These are phyloP conservation scores for Magnusiomyces suaveolens DNA, from an alignment of 1,139 yeast genomes.

Conservation along the genomic window DNA sequence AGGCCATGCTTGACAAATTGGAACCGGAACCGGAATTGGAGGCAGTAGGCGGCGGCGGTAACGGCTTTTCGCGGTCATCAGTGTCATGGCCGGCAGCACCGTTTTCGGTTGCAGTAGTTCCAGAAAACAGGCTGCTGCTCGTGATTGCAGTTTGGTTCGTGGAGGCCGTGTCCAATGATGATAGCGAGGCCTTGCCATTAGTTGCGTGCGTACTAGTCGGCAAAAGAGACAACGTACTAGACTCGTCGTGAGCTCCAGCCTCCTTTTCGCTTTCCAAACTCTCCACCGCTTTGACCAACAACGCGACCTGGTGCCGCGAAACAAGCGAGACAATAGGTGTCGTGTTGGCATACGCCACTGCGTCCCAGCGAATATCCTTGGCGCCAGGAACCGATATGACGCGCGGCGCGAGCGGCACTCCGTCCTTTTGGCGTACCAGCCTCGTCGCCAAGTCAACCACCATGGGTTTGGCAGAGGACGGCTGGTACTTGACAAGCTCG, in stretches of 20 bases:
- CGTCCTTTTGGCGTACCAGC: constrained; percentile 18
- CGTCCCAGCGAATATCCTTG: constrained; percentile 7
- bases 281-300: constrained; percentile 9
- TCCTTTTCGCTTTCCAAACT: not conserved
- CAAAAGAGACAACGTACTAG: too few relatives aligned
- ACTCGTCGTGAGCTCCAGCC: too few relatives aligned
- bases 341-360: constrained; percentile 11
- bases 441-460: constrained; percentile 22
- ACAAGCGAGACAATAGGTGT: constrained; percentile 7
- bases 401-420: constrained; percentile 24
- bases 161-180: not conserved
- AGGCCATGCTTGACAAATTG: not conserved
- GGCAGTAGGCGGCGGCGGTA: constrained; percentile 4
- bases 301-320: constrained; percentile 5
- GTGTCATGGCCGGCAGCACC: too few relatives aligned
- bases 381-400: constrained; percentile 19
- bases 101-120: too few relatives aligned
- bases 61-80: constrained; percentile 6
- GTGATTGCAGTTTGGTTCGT: not conserved
- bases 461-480: constrained; percentile 17
- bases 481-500: constrained; percentile 19
- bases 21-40: not conserved
- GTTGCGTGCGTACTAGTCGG: too few relatives aligned
- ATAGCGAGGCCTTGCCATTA: not conserved
- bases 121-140: not conserved